Base-by-base conservation (phyloP, 2,329 filamentous ascomycete species). In the Fusarium sp. region DNA sequence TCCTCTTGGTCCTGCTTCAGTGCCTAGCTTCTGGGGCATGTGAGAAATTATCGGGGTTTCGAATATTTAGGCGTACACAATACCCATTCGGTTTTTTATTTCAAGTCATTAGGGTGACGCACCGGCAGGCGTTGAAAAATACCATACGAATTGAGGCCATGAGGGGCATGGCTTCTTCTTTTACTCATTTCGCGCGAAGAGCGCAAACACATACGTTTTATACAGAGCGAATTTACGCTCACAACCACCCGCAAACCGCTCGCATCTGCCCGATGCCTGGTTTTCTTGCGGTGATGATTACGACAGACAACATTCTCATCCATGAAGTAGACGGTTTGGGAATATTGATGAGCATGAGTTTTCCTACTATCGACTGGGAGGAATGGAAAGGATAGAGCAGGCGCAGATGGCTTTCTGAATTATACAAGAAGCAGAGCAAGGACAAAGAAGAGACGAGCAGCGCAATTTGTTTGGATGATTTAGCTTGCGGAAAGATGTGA, bases 11-110 rank as follows among this genome's bases (percentile, higher is more conserved):
- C 71, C 80, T 27, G 73, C 75, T 50, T 75, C 80, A 9, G 72
- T 81, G 66, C 74, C 77, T 63, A 77, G 74, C 58, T 78, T 79
- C 58, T 83, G 81, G 81, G 80, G 82, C 54, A 74, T 82, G 68
- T 82, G 73, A 81, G 58, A 77, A 60, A 55, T 62, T 68, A 63
- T 54, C 35, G 62, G 71, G 65, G 67, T 74, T 52, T 70, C 53
- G 31, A 65, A 63, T 58, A 58, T 77, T 72, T 69, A 73, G 75
- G 75, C 77, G 78, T 74, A 78, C 71, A 70, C 68, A 77, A 80
- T 80, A 80, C 78, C 78, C 75, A 71, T 73, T 65, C 57, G 74
- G 73, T 72, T 77, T 78, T 74, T 77, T 72, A 55, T 74, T 74
- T 66, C 42, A 46, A 70, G 69, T 74, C 64, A 62, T 68, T 75